Evolutionary conservation across 2,329 filamentous ascomycete species (phyloP), one percentile per base, ranked within the genome.

Genomic region (Venturia aucupariae): DNA sequence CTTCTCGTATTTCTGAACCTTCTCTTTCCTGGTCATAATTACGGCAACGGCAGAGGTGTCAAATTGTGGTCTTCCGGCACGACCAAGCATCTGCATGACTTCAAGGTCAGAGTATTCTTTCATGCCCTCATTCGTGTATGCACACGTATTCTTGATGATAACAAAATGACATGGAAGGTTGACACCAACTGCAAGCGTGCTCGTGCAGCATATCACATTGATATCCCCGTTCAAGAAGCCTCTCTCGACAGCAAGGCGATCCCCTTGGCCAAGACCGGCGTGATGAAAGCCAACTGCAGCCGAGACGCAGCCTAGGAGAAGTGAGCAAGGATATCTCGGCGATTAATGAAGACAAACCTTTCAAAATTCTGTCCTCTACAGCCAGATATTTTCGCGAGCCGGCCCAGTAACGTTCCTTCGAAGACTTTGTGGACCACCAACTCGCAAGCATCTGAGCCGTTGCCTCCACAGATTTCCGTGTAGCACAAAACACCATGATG

Each of bases 81-180:
- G 85, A 7, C 90, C 90, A 60, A 95, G 82, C 90, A 96, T 95
- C 70, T 96, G 90, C 87, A 93, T 93, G 67, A 93, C 83, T 68
- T 95, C 90, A 5, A 95, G 79, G 71, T 94, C 90, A 0, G 89
- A 86, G 68, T 91, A 92, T 72, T 94, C 90, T 64, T 86, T 83
- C 44, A 84, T 70, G 8, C 75, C 80, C 39, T 75, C 79, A 65
- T 84, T 83, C 74, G 59, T 62, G 39, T 85, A 92, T 0, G 81
- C 79, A 3, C 86, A 81, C 0, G 90, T 95, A 27, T 90, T 89
- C 73, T 95, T 95, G 64, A 96, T 83, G 11, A 95, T 85, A 4
- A 92, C 90, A 3, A 92, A 84, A 71, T 94, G 88, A 66, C 90
- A 92, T 11, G 90, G 91, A 11, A 95, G 75, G 71, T 96, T 96